Percentiles rank a stretch among this genome's conserved stretches.
phyloP scores from a whole-genome alignment of 2,329 filamentous ascomycete genomes.

The Allantophomopsis lycopodina region DNA sequence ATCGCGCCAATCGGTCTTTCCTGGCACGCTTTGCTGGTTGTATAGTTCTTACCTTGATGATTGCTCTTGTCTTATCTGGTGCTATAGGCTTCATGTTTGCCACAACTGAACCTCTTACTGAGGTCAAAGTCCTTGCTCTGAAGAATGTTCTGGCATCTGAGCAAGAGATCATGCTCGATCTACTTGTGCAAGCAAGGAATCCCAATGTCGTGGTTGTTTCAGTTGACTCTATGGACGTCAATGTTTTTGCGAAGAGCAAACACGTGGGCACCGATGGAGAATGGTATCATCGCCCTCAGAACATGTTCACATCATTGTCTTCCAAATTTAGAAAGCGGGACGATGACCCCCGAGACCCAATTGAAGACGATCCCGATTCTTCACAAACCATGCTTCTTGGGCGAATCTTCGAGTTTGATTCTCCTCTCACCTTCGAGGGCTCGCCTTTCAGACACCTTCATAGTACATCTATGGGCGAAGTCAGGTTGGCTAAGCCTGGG shows the following conservation, averaged over 20 bases:
- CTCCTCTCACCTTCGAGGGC: conserved; percentile 76
- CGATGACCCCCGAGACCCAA: conserved; percentile 16
- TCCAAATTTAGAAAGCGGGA: conserved; percentile 19
- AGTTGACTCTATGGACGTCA: conserved; percentile 75
- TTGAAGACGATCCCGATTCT: conserved; percentile 40
- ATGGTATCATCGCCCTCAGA: conserved; percentile 35
- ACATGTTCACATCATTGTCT: conserved; percentile 1
- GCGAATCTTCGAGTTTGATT: conserved; percentile 75
- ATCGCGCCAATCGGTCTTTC: conserved; percentile 47
- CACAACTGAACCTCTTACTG: conserved; percentile 73
- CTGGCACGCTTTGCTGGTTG: conserved; percentile 72
- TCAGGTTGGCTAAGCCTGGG: conserved; percentile 70
- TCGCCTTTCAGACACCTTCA: conserved; percentile 68
- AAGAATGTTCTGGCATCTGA: conserved; percentile 86
- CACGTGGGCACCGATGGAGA: conserved; percentile 55
- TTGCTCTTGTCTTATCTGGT: conserved; percentile 71
- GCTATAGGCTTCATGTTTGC: conserved; percentile 83
- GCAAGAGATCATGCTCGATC: conserved; percentile 88
- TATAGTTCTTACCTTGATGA: conserved; percentile 67
- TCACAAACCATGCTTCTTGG: conserved; percentile 86
- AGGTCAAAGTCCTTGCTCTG: conserved; percentile 68
- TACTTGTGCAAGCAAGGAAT: conserved; percentile 79
- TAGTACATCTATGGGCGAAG: conserved; percentile 65
- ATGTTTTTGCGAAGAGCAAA: conserved; percentile 88
- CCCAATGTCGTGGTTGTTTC: conserved; percentile 85